phyloP scores from a whole-genome alignment of 306 rosid species.

The apple (Malus domestica) region DNA sequence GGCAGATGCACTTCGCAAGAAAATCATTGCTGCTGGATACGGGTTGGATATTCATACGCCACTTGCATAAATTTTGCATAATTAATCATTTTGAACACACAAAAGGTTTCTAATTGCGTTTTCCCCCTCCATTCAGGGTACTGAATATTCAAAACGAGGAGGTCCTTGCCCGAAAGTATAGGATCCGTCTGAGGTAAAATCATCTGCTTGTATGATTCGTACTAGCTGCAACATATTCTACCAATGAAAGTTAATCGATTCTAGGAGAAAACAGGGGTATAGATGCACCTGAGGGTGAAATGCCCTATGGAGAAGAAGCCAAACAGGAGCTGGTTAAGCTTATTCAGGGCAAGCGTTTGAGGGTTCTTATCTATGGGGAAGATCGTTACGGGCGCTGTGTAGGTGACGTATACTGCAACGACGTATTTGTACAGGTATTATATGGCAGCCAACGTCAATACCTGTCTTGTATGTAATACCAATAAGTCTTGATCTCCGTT shows the following conservation, averaged over 20 bases:
- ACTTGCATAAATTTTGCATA: neutral
- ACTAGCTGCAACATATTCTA: neutral
- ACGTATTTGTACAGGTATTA: conserved; percentile 65
- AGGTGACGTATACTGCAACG: conserved; percentile 68
- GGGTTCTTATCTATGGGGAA: conserved; percentile 63
- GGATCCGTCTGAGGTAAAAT: conserved; percentile 83
- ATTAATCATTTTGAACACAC: neutral
- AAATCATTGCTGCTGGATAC: conserved; percentile 70
- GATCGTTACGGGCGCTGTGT: conserved; percentile 83
- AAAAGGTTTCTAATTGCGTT: neutral
- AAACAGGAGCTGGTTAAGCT: conserved; percentile 53
- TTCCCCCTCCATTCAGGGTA: conserved; percentile 35
- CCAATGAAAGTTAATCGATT: neutral
- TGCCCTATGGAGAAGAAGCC: conserved; percentile 88
- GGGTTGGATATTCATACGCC: conserved; percentile 32
- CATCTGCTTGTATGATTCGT: neutral
- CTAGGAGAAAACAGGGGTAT: conserved; percentile 57
- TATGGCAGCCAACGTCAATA: conserved; percentile 40
- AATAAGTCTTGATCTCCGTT: conserved; percentile 1
- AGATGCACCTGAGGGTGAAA: conserved; percentile 77
- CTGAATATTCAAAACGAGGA: conserved; percentile 48
- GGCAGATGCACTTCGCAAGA: conserved; percentile 70
- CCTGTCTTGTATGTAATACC: neutral
- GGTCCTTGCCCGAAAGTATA: conserved; percentile 61
- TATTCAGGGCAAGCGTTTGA: conserved; percentile 61